Conservation (phyloP, 2,329 filamentous ascomycete species). For the Aureobasidium sp. region DNA sequence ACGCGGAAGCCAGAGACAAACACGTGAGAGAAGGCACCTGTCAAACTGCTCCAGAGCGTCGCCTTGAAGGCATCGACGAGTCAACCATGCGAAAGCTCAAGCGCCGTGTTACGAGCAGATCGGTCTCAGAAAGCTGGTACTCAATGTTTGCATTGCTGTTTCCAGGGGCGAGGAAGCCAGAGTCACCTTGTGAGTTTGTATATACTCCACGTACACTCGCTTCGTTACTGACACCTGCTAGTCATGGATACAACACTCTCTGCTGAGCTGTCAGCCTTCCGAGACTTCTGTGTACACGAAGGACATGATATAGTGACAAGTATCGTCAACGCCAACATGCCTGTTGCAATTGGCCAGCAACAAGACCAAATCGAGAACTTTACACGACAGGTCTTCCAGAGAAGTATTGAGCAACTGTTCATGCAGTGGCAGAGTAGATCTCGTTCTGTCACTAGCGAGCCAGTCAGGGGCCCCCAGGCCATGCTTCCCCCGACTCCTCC, state of each 20-base stretch:
- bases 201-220: no score
- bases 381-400: neutral
- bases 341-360: neutral
- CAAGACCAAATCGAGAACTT: neutral
- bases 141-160: slow-evolving; percentile 3
- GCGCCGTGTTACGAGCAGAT: neutral
- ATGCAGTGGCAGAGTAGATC: neutral
- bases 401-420: neutral
- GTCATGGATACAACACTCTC: slow-evolving; percentile 6
- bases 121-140: slow-evolving; percentile 3
- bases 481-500: neutral
- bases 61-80: neutral
- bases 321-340: neutral
- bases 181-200: slow-evolving; percentile 1
- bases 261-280: slow-evolving; percentile 1
- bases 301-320: neutral
- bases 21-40: neutral
- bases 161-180: neutral
- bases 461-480: neutral
- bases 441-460: neutral
- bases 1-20: neutral
- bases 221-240: neutral
- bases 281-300: neutral
- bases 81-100: slow-evolving; percentile 1
- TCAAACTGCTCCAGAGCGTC: neutral